Base-by-base conservation (phyloP, 768 basidiomycete species). In the Stropharia rugosoannulata region DNA sequence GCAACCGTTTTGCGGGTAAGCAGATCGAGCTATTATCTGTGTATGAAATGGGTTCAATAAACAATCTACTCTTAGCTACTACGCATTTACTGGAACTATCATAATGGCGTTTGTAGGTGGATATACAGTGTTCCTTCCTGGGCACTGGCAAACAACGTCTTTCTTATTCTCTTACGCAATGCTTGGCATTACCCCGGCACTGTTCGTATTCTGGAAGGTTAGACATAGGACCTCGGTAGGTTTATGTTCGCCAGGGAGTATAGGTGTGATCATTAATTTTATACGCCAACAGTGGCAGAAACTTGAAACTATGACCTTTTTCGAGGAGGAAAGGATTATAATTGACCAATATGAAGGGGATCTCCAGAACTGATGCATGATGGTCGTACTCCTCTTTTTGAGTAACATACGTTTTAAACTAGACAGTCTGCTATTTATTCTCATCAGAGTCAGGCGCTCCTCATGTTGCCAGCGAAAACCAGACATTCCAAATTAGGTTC, bases 1-100 rank as follows among this genome's bases (percentile, higher is more conserved):
- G 78, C 80, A 82, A 55, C 80, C 80, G 4, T 81, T 80, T 59
- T 78, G 74, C 68, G 79, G 69, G 78, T 75, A 61, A 44, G 73
- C 50, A 19, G 44, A 10, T 3, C 18, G 43, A n/a, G 13, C 2
- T 39, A 15, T 42, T 13, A 4, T 22, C 2, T 52, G 22, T 18
- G 11, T 25, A 35, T 43, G 3, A 22, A 27, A 43, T 16, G 16
- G 15, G 6, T n/a, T 42, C 10, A 6, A 25, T 25, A 18, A 18
- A 38, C 15, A 49, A 15, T 25, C 18, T 32, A 36, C 15, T 4
- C 11, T 44, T 22, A 55, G 80, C 11, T 82, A 79, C 55, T 81
- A 80, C 52, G 78, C 72, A 1, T 65, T 81, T 15, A 46, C 55
- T 13, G 79, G 77, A 13, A 80, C 77, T 18, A 58, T 75, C 16